Percentiles rank a stretch among this genome's conserved stretches.
Evolutionary conservation across 768 basidiomycete genomes (phyloP).

Genomic region (Scleroderma bovista): DNA sequence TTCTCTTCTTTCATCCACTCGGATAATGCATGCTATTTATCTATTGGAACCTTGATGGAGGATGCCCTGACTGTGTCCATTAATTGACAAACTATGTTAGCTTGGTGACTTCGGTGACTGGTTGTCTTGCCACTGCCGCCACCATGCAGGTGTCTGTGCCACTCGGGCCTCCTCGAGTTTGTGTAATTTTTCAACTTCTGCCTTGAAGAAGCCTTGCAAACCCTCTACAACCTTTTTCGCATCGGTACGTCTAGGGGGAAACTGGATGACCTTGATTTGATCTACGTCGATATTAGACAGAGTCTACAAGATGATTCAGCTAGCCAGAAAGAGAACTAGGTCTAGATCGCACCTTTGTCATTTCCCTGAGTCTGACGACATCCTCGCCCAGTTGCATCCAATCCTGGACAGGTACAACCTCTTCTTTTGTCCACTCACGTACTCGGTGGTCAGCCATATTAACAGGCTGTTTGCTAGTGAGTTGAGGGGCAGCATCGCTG

Average conservation of each 20-base stretch:
- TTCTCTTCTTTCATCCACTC: constrained; percentile 10
- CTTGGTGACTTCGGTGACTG: constrained; percentile 8
- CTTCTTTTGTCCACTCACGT: constrained; percentile 36
- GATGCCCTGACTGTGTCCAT: background rate
- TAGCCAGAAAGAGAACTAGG: background rate
- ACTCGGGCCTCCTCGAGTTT: constrained; percentile 22
- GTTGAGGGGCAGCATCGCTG: constrained; percentile 13
- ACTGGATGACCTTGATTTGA: constrained; percentile 8
- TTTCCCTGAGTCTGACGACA: constrained; percentile 20
- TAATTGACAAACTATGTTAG: background rate
- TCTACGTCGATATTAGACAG: constrained; percentile 10
- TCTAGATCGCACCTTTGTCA: constrained; percentile 18
- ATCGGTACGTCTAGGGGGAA: constrained; percentile 8
- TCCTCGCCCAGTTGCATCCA: constrained; percentile 35
- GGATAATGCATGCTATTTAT: constrained; percentile 16
- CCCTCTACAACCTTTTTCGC: constrained; percentile 12
- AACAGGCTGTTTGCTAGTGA: constrained; percentile 16
- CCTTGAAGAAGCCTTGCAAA: constrained; percentile 22
- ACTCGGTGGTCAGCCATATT: constrained; percentile 34
- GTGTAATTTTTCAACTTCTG: constrained; percentile 14
- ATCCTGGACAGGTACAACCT: constrained; percentile 25
- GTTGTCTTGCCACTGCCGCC: constrained; percentile 25
- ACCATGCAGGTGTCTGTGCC: constrained; percentile 22
- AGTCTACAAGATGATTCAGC: constrained; percentile 11
- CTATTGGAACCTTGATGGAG: background rate